Evolutionary conservation across 257 asterid genomes (phyloP).

Genomic region (Jaltomata sinuosa): DNA sequence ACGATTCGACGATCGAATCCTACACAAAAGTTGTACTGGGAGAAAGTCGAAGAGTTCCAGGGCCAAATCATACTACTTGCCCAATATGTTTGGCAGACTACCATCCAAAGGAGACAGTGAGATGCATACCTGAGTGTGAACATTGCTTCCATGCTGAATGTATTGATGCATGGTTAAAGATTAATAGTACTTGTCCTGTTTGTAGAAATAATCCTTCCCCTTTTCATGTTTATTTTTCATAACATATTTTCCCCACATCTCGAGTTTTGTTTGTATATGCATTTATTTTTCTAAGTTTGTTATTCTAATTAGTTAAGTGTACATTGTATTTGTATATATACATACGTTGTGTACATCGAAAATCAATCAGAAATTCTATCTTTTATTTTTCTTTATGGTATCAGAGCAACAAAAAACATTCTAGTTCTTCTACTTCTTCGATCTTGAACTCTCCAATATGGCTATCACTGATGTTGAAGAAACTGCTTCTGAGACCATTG

Average conservation of each 20-base stretch:
- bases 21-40: conserved; percentile 56
- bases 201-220: conserved; percentile 62
- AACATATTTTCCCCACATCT: background rate
- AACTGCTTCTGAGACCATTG: too few relatives aligned
- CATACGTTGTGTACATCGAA: too few relatives aligned
- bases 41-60: conserved; percentile 55
- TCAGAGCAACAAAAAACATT: too few relatives aligned
- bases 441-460: too few relatives aligned
- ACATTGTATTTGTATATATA: too few relatives aligned
- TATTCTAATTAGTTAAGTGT: too few relatives aligned
- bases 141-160: conserved; percentile 87
- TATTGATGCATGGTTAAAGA: conserved; percentile 69
- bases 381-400: too few relatives aligned
- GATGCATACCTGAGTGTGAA: conserved; percentile 57
- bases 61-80: conserved; percentile 53
- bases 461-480: too few relatives aligned
- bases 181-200: conserved; percentile 60
- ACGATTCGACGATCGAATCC: conserved; percentile 55
- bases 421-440: too few relatives aligned
- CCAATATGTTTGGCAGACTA: conserved; percentile 75
- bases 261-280: background rate
- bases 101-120: conserved; percentile 43
- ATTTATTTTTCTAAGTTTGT: background rate
- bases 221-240: background rate
- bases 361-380: background rate